Base-by-base conservation (phyloP, 2,329 filamentous ascomycete species). In the Pseudocercospora fuligena region DNA sequence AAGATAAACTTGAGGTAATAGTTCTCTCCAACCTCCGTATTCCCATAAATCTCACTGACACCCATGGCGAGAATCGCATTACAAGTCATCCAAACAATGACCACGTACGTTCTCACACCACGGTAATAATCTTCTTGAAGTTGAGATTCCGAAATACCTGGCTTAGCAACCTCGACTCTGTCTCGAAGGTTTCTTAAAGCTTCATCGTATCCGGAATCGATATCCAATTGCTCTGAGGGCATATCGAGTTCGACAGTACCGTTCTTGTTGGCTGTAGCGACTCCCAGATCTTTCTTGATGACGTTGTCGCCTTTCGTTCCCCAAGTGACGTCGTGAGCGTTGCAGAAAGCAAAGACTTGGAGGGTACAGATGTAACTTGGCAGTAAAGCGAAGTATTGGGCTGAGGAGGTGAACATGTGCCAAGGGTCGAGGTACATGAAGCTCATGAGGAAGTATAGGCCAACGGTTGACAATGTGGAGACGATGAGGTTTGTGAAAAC, bases 81-180 rank as follows among this genome's bases (percentile, higher is more conserved):
- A 74, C 89, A 88, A 40, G 96, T 86, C 87, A 99, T 93, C 95
- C 95, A 99, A 56, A 90, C 86, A 51, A 97, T 89, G 12, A 99
- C 95, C 90, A 99, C 96, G 88, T 99, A 99, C 0, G 95, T 99
- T 63, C 95, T 89, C 61, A 99, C 95, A 47, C 91, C 92, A 79
- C 94, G 92, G 86, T 99, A 99, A 86, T 99, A 99, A 81, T 99
- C 95, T 80, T 99, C 95, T 79, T 99, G 95, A 80, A 93, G 82
- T 81, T 98, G 95, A 0, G 87, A 84, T 73, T 97, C 94, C 51
- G 87, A 89, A 16, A 88, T 73, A 0, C 83, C 79, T 0, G 86
- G 79, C 12, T 80, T 78, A 11, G 91, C 84, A 0, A 98, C 94
- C 78, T 97, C 93, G 73, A 99, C 85, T 53, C 95, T 87, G 77